Evolutionary conservation across 2,329 filamentous ascomycete genomes (phyloP).

Genomic region (Neofusicoccum ribis): DNA sequence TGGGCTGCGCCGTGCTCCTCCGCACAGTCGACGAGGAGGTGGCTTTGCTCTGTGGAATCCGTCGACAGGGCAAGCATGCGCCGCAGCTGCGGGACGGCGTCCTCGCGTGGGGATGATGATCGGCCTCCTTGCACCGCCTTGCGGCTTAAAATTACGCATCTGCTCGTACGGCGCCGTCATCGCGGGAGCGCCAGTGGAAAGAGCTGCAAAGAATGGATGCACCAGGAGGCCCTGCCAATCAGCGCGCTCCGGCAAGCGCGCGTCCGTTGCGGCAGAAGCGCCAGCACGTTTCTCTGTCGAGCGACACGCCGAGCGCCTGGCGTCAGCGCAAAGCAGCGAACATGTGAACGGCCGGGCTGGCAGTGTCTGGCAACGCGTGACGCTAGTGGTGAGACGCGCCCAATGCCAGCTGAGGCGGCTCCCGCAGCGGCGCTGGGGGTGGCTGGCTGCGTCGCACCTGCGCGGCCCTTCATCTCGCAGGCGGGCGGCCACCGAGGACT

Average conservation of each 20-base stretch:
- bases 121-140: background rate
- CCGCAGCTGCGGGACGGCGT: background rate
- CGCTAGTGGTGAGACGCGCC: slow-evolving; percentile 5
- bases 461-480: background rate
- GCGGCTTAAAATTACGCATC: slow-evolving; percentile 11
- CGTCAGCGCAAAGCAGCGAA: too few relatives aligned
- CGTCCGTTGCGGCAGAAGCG: background rate
- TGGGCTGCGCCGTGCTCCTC: background rate
- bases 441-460: background rate
- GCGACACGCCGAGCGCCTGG: background rate
- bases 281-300: background rate
- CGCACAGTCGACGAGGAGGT: background rate
- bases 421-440: background rate
- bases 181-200: background rate
- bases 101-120: slow-evolving; percentile 1
- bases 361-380: background rate
- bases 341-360: background rate
- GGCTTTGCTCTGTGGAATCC: background rate
- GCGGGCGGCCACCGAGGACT: background rate
- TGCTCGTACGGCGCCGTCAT: background rate
- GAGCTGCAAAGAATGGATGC: background rate
- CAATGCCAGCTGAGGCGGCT: background rate
- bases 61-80: background rate
- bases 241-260: background rate
- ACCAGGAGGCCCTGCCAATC: background rate